phyloP scores from a whole-genome alignment of 805 yeast species.

The Wickerhamiella hasegawae region DNA sequence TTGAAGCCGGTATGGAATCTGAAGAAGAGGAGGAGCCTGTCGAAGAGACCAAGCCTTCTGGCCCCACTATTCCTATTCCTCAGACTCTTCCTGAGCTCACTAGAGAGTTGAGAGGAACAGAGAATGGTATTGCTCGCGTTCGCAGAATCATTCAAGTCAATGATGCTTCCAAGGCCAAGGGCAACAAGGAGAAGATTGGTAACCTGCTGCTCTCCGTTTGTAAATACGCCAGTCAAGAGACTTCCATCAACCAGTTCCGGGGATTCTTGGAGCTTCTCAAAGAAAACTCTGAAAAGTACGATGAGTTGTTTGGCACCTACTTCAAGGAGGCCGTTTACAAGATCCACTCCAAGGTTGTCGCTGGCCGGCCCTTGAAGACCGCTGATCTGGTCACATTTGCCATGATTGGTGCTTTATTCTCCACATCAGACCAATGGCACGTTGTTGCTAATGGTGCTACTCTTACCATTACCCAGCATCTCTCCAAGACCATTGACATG shows the following conservation, averaged over 20 bases:
- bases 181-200: slow-evolving; percentile 63
- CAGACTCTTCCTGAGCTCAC: slow-evolving; percentile 3
- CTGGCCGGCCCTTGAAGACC: slow-evolving; percentile 15
- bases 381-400: slow-evolving; percentile 54
- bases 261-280: slow-evolving; percentile 25
- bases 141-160: slow-evolving; percentile 40
- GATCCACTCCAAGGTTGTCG: slow-evolving; percentile 36
- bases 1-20: slow-evolving; percentile 4
- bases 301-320: slow-evolving; percentile 42
- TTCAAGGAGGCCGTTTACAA: slow-evolving; percentile 40
- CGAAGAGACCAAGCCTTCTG: slow-evolving; percentile 2
- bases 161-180: slow-evolving; percentile 66
- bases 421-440: slow-evolving; percentile 94
- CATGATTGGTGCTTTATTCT: slow-evolving; percentile 60
- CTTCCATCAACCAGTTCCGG: slow-evolving; percentile 18
- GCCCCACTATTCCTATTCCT: slow-evolving; percentile 2
- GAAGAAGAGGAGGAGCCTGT: slow-evolving; percentile 15
- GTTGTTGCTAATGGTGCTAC: slow-evolving; percentile 73
- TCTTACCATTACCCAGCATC: slow-evolving; percentile 53
- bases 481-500: slow-evolving; percentile 35
- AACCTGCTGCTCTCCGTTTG: slow-evolving; percentile 45
- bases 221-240: slow-evolving; percentile 29
- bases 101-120: slow-evolving; percentile 5
- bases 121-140: slow-evolving; percentile 18
- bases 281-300: slow-evolving; percentile 47